Base-by-base conservation (phyloP, 345 rosid genomes). In the Rhodamnia rubescens region DNA sequence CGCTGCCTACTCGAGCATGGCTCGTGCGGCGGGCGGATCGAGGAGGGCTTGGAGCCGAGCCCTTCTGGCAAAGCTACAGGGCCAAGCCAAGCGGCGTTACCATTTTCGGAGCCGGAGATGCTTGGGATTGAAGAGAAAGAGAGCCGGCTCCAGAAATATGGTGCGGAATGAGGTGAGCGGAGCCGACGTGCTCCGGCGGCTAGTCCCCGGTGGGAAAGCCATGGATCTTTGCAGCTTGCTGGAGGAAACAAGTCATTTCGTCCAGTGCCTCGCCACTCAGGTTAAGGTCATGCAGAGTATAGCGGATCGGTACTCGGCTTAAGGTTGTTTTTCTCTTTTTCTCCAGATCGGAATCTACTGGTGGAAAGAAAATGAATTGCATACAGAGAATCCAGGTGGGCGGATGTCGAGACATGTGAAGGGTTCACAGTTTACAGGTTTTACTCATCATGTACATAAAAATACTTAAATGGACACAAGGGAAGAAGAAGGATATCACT, bases 231-330 rank as follows among this genome's bases (percentile, higher is more conserved):
- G 88, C 82, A 29, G 69, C 59, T 86, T 90, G 84, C 32, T 90
- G 86, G 91, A 90, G 82, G 92, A 90, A 82, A 88, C 92, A 42
- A 90, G 89, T 18, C 90, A 89, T 74, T 90, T 89, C 56, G 84
- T 90, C 10, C 85, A 83, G 85, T 90, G 90, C 83, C 91, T 90
- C 6, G 59, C 57, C 2, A 86, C 88, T 56, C 92, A 90, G 84
- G 91, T 90, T 82, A 81, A 84, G 83, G 92, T 90, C 57, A 90
- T 90, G 92, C 85, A 86, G 80, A 89, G 59, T 55, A 88, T 90
- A 61, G 91, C 82, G 20, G 87, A 88, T 88, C 82, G 47, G 11
- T 85, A 7, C 83, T 81, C 90, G 12, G 47, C 32, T 69, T 69
- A 69, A 69, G 78, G 6, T 16, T 64, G 16, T 18, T 16, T 69